Conservation (phyloP, 2,329 filamentous ascomycete genomes). For the Penicillium hesseltinei region DNA sequence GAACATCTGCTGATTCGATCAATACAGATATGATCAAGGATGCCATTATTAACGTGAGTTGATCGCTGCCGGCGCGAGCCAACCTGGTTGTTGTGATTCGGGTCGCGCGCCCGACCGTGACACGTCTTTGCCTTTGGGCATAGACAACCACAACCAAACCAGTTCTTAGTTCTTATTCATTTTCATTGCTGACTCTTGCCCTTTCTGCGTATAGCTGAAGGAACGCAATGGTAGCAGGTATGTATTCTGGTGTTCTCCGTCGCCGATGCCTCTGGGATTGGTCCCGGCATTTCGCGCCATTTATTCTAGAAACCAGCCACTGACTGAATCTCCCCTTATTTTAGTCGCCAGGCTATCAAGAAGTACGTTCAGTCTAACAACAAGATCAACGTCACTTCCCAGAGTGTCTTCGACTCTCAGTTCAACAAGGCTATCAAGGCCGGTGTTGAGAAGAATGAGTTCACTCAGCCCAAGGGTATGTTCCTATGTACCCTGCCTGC, state of each 20-base stretch:
- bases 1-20: constrained; percentile 52
- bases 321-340: constrained; percentile 33
- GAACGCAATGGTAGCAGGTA: constrained; percentile 69
- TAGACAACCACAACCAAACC: constrained; percentile 26
- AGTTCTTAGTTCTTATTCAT: constrained; percentile 22
- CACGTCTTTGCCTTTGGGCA: constrained; percentile 29
- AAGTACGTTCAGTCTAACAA: constrained; percentile 74
- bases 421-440: constrained; percentile 82
- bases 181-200: constrained; percentile 48
- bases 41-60: constrained; percentile 68
- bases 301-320: constrained; percentile 19
- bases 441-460: constrained; percentile 83
- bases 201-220: constrained; percentile 57
- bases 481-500: constrained; percentile 28
- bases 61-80: constrained; percentile 48
- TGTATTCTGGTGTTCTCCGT: constrained; percentile 39
- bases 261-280: constrained; percentile 11
- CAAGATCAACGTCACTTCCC: constrained; percentile 56
- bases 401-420: constrained; percentile 64
- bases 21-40: constrained; percentile 69
- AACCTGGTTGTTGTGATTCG: constrained; percentile 37
- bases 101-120: constrained; percentile 42
- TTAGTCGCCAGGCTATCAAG: constrained; percentile 69
- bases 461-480: constrained; percentile 87
- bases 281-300: constrained; percentile 26